A percentile compares a stretch with the other conserved stretches of the same genome.
Conservation (phyloP, 768 basidiomycete genomes). For the Suillus tomentosus region DNA sequence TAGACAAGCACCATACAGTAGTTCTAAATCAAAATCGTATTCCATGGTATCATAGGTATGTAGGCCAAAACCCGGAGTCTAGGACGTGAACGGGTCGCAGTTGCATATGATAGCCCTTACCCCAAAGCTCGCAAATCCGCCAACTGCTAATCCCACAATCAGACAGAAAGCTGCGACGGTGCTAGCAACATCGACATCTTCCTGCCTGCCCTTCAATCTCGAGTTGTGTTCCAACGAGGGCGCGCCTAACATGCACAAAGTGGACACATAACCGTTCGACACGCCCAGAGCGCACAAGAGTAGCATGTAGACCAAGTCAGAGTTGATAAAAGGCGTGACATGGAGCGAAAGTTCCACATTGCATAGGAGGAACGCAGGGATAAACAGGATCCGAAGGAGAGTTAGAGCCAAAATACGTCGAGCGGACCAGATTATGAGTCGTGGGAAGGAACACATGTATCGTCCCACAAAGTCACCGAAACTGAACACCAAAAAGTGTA, state of each 20-base stretch:
- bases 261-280: slow-evolving; percentile 80
- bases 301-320: slow-evolving; percentile 74
- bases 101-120: slow-evolving; percentile 68
- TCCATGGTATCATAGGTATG: slow-evolving; percentile 1
- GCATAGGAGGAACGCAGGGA: slow-evolving; percentile 87
- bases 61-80: background rate
- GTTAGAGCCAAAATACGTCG: slow-evolving; percentile 63
- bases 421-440: slow-evolving; percentile 68
- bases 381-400: slow-evolving; percentile 73
- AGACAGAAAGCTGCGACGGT: slow-evolving; percentile 79
- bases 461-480: slow-evolving; percentile 72
- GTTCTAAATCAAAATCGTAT: background rate
- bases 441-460: slow-evolving; percentile 65
- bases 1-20: too few relatives aligned
- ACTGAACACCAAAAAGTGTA: slow-evolving; percentile 80
- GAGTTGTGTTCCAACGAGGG: slow-evolving; percentile 83
- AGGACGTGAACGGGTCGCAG: slow-evolving; percentile 66
- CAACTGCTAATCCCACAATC: slow-evolving; percentile 72
- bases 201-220: slow-evolving; percentile 60
- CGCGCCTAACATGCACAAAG: slow-evolving; percentile 79
- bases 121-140: slow-evolving; percentile 81
- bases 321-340: slow-evolving; percentile 59
- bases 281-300: slow-evolving; percentile 74
- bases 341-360: slow-evolving; percentile 60
- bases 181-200: slow-evolving; percentile 86